Conservation (phyloP, 257 asterid species). For the Cruciata laevipes region DNA sequence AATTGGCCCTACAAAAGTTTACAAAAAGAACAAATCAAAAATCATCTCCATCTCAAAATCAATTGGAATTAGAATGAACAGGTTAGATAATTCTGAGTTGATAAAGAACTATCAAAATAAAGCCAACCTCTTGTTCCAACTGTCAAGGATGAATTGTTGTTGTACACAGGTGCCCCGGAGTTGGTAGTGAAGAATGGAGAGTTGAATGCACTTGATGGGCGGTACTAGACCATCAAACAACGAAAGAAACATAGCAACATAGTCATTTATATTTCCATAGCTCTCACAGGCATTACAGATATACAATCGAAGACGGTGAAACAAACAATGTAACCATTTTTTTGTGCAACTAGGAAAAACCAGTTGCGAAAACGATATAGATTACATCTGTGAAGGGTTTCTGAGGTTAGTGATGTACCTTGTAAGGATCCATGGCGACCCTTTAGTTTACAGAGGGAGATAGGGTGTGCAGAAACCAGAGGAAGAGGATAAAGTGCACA, state of each 20-base stretch:
- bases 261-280: not conserved
- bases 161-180: constrained; percentile 36
- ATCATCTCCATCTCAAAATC: not conserved
- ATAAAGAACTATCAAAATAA: not conserved
- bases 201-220: constrained; percentile 38
- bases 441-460: not conserved
- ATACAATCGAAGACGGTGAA: not conserved
- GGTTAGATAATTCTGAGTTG: not conserved
- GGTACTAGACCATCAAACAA: constrained; percentile 19
- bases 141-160: constrained; percentile 35
- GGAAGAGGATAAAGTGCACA: not conserved
- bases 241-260: not conserved
- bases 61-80: too few relatives aligned
- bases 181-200: constrained; percentile 32
- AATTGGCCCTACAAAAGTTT: constrained; percentile 22
- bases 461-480: not conserved
- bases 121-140: constrained; percentile 34
- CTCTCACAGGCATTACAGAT: not conserved
- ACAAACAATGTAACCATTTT: not conserved
- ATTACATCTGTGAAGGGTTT: not conserved
- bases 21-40: not conserved
- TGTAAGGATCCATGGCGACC: constrained; percentile 32
- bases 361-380: not conserved
- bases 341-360: not conserved
- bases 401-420: constrained; percentile 15